A percentile compares a stretch with the other conserved stretches of the same genome.
phyloP scores from a whole-genome alignment of 768 basidiomycete species.

The Lactarius psammicola region DNA sequence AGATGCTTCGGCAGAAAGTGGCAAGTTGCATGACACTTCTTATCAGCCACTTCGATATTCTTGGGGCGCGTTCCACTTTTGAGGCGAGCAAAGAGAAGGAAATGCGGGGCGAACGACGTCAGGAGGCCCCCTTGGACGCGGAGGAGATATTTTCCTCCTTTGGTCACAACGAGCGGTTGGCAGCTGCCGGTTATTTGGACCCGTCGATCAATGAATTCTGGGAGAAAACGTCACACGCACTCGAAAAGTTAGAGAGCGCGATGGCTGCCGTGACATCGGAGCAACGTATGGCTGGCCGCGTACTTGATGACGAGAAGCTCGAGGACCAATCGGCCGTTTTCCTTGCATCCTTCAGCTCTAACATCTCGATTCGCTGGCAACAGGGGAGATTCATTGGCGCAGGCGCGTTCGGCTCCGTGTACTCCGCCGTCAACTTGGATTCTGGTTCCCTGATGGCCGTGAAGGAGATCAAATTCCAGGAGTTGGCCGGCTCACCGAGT shows the following conservation, averaged over 20 bases:
- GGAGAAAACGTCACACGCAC: constrained; percentile 62
- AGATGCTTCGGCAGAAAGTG: constrained; percentile 85
- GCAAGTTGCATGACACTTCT: constrained; percentile 96
- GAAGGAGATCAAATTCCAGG: constrained; percentile 98
- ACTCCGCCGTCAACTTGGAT: constrained; percentile 94
- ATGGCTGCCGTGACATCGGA: constrained; percentile 62
- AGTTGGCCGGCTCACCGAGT: constrained; percentile 82
- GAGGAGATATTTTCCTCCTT: constrained; percentile 44
- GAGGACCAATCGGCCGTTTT: constrained; percentile 94
- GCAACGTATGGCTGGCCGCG: constrained; percentile 81
- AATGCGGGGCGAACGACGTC: constrained; percentile 63
- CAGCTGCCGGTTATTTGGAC: constrained; percentile 50
- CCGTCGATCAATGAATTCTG: constrained; percentile 71
- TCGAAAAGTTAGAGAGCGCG: constrained; percentile 63
- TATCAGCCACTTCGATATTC: constrained; percentile 95
- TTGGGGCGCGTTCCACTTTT: constrained; percentile 85
- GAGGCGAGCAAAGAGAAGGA: constrained; percentile 93
- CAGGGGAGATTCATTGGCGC: constrained; percentile 97
- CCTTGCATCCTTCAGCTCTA: constrained; percentile 92
- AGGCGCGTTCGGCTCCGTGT: constrained; percentile 99
- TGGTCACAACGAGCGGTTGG: constrained; percentile 36
- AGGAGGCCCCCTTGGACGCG: constrained; percentile 44
- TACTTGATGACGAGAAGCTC: constrained; percentile 88
- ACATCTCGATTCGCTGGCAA: constrained; percentile 96
- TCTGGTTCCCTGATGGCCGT: constrained; percentile 97